These are phyloP conservation scores for Xylaria multiplex DNA, from an alignment of 2,329 filamentous ascomycete genomes.

Conservation along the genomic window DNA sequence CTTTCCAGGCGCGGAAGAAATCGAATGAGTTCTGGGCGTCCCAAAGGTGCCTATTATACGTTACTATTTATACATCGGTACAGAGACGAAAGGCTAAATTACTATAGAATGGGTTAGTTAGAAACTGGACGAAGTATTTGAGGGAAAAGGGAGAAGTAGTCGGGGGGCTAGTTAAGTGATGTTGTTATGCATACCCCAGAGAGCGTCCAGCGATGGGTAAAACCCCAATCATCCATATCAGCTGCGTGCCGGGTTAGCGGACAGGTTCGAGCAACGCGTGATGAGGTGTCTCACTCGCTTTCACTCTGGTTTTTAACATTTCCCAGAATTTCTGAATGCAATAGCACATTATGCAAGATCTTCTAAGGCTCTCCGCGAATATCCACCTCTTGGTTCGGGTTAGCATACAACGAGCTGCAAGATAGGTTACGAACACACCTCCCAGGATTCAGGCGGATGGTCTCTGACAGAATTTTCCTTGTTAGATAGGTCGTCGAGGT, in stretches of 20 bases:
- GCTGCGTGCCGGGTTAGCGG: constrained; percentile 22
- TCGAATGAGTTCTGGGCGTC: constrained; percentile 53
- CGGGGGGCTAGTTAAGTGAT: background rate
- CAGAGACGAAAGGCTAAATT: background rate
- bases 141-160: background rate
- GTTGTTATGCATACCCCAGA: constrained; percentile 41
- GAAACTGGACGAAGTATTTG: too few relatives aligned
- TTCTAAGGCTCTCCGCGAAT: constrained; percentile 55
- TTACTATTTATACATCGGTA: constrained; percentile 5
- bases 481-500: constrained; percentile 48
- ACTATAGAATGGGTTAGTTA: constrained; percentile 13
- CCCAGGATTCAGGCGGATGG: constrained; percentile 55
- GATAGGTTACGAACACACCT: constrained; percentile 44
- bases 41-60: constrained; percentile 52
- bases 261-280: background rate
- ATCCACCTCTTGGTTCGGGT: constrained; percentile 51
- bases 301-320: constrained; percentile 44
- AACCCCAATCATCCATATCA: constrained; percentile 37
- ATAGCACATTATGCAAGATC: constrained; percentile 51
- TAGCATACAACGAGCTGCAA: background rate
- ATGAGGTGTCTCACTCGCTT: constrained; percentile 39
- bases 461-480: constrained; percentile 45
- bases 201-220: constrained; percentile 50
- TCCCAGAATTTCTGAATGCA: constrained; percentile 50
- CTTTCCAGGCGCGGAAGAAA: constrained; percentile 56